Base-by-base conservation (phyloP, 805 yeast species). In the Candida taoyuanica region DNA sequence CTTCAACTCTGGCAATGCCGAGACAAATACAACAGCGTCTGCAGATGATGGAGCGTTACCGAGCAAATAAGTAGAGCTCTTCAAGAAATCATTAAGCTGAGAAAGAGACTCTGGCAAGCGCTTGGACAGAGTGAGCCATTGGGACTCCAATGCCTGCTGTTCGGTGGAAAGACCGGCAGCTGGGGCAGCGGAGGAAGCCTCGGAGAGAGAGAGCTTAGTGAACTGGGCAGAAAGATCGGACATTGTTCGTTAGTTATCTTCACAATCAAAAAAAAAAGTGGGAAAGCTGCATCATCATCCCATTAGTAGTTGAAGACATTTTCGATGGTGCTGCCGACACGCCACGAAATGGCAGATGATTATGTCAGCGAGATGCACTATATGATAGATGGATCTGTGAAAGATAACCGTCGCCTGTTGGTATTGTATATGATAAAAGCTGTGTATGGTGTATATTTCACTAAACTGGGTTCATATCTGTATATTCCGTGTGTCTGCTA, bases 111-210 rank as follows among this genome's bases (percentile, higher is more conserved):
- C 72, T 31, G 82, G 79, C 47, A 85, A 63, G 51, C 81, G 70
- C 40, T 67, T 61, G n/a, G 89, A 70, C 36, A 88, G 69, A 5
- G 95, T 79, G 42, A 70, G 70, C 81, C 91, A 85, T 64, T 89
- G 96, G 24, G 88, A 73, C 47, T 74, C 70, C 49, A 81, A 69
- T 17, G 95, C 95, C 55, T 71, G 68, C 65, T 81, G 84, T 61
- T 76, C 71, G 17, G 54, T 53, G 28, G 62, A 46, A 29, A 66
- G 51, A 27, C 49, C 44, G 26, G 49, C 33, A 6, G 58, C 40
- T 2, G 57, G 43, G 30, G 59, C 53, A 30, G 50, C 52, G 40
- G 28, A 30, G 15, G 37, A 40, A 7, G 40, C 34, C 24, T 34
- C 37, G 11, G 49, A 46, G 26, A 62, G 45, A 1, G 57, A 49